These are phyloP conservation scores for Colletotrichum endophyticum DNA, from an alignment of 2,329 filamentous ascomycete species.

Conservation along the genomic window DNA sequence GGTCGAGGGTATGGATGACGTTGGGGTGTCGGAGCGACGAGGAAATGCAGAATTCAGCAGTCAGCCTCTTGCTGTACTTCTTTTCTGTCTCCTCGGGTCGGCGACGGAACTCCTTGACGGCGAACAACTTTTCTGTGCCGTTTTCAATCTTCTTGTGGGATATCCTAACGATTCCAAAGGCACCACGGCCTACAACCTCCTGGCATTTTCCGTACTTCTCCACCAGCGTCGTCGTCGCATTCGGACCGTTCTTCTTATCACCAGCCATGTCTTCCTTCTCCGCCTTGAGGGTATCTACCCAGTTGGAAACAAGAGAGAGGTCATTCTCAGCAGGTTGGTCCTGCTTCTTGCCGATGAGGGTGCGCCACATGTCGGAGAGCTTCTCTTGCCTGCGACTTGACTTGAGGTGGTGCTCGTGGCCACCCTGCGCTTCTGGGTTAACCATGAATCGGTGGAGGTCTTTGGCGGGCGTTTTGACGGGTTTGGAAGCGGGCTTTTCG, in stretches of 20 bases:
- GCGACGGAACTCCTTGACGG: slow-evolving; percentile 97
- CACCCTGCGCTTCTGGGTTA: slow-evolving; percentile 61
- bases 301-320: slow-evolving; percentile 90
- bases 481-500: slow-evolving; percentile 35
- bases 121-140: slow-evolving; percentile 89
- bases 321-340: slow-evolving; percentile 74
- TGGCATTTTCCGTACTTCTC: slow-evolving; percentile 99
- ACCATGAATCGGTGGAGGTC: slow-evolving; percentile 55
- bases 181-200: slow-evolving; percentile 92
- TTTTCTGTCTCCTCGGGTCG: slow-evolving; percentile 93
- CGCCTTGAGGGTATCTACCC: slow-evolving; percentile 93
- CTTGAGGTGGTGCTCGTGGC: slow-evolving; percentile 88
- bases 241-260: slow-evolving; percentile 79
- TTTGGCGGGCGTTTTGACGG: slow-evolving; percentile 37
- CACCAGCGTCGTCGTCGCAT: slow-evolving; percentile 78
- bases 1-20: slow-evolving; percentile 95
- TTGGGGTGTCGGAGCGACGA: slow-evolving; percentile 96
- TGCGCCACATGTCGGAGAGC: slow-evolving; percentile 87
- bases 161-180: slow-evolving; percentile 96
- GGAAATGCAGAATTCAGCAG: slow-evolving; percentile 97
- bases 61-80: slow-evolving; percentile 97
- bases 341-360: slow-evolving; percentile 84
- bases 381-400: slow-evolving; percentile 94
- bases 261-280: slow-evolving; percentile 72
- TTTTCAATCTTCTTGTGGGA: slow-evolving; percentile 93